Base-by-base conservation (phyloP, 805 yeast genomes). In the Torulaspora microellipsoides region DNA sequence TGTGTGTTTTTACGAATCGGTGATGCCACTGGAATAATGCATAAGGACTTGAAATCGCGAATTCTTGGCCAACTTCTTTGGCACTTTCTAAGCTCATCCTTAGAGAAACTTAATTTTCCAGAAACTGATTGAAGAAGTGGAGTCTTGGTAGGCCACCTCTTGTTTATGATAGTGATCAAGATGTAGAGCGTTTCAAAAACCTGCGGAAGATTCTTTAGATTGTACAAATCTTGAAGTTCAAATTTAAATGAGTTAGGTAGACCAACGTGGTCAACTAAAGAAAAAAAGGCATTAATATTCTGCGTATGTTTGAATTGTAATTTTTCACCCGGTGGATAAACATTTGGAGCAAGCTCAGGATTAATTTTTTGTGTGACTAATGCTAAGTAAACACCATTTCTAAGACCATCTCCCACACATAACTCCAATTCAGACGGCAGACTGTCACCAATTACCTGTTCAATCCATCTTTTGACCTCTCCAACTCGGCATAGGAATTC, bases 111-210 rank as follows among this genome's bases (percentile, higher is more conserved):
- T 3, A 82, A 56, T 44, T 73, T 70, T 3, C 85, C 89, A 8
- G 81, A 81, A 28, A 86, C 64, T 49, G 78, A 76, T 28, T 72
- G 74, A 58, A 91, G 75, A 3, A 70, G 66, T 1, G 90, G 86
- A 15, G 82, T 81, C 14, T 67, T 66, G 20, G 76, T 74, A 23
- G 78, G 70, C 52, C 73, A 71, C 46, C 66, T 69, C 40, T 69
- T 70, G 15, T 82, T 74, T 43, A 93, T 71, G 60, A 87, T 78
- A 53, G 78, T 86, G 39, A 89, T 81, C 51, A 91, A 67, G 2
- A 96, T 96, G 67, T 91, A 96, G 30, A 93, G 66, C 54, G 97
- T 90, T 65, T 88, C 89, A 60, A 93, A 84, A 20, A 93, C 98
- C 59, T 87, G 90, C 12, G 98, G 98, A 15, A 90, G 77, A 59